A percentile compares a stretch with the other conserved stretches of the same genome.
Conservation (phyloP, 2,329 filamentous ascomycete genomes). For the Colletotrichum sansevieriae region DNA sequence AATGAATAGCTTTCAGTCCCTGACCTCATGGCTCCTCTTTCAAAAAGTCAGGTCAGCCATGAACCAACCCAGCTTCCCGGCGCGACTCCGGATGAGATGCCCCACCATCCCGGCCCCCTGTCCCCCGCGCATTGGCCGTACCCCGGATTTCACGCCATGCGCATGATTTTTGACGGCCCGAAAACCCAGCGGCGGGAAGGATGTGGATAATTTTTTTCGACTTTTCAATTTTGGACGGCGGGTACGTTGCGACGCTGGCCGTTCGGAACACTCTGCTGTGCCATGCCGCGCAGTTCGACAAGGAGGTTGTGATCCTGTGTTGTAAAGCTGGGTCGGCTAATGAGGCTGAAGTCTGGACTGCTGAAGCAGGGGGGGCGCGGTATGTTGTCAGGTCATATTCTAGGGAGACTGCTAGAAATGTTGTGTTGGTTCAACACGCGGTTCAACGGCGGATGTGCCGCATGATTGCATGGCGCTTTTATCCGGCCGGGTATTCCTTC, state of each 20-base stretch:
- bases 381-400: background rate
- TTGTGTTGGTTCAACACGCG: background rate
- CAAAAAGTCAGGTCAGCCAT: background rate
- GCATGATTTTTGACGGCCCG: slow-evolving; percentile 14
- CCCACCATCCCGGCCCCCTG: slow-evolving; percentile 16
- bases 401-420: too few species aligned
- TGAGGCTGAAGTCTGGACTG: background rate
- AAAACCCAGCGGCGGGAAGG: background rate
- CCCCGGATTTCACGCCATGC: slow-evolving; percentile 22
- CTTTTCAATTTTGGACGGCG: background rate
- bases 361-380: background rate
- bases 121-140: background rate
- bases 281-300: background rate
- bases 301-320: background rate
- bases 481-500: slow-evolving; percentile 1
- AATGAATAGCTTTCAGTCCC: too few species aligned
- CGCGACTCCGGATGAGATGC: slow-evolving; percentile 12
- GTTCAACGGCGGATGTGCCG: background rate
- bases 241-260: background rate
- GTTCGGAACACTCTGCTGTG: too few species aligned
- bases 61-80: background rate
- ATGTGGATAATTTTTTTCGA: background rate
- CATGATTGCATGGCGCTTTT: background rate
- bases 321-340: background rate
- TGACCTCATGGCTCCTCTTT: background rate